phyloP scores from a whole-genome alignment of 805 yeast genomes.

The Jamesozyma rosinii region DNA sequence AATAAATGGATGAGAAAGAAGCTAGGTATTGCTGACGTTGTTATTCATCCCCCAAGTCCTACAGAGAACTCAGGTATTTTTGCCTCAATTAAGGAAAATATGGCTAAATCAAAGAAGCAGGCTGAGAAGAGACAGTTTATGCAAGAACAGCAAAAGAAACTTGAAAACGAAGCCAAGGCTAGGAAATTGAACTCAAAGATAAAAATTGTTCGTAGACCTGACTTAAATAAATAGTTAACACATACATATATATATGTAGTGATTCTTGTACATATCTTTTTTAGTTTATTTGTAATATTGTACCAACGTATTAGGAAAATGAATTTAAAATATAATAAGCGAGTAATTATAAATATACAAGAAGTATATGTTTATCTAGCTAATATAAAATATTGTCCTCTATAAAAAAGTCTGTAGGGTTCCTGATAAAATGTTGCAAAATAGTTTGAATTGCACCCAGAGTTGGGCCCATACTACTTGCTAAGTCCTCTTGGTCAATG shows the following conservation, averaged over 20 bases:
- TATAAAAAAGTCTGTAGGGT: conserved; percentile 29
- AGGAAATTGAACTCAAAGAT: conserved; percentile 25
- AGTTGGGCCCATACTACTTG: conserved; percentile 40
- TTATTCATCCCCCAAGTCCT: conserved; percentile 37
- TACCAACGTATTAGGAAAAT: neutral
- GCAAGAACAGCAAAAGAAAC: conserved; percentile 30
- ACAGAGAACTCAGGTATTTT: conserved; percentile 29
- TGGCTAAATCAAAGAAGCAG: conserved; percentile 34
- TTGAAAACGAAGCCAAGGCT: conserved; percentile 27
- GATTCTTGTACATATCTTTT: neutral
- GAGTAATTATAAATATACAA: too few species aligned
- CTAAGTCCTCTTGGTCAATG: conserved; percentile 37
- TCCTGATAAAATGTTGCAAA: conserved; percentile 39
- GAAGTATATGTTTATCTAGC: neutral
- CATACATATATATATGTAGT: neutral
- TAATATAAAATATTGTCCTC: neutral
- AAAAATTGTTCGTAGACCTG: conserved; percentile 25
- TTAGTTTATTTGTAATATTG: neutral
- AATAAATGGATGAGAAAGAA: conserved; percentile 46
- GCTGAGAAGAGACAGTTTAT: conserved; percentile 32
- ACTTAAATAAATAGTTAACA: conserved; percentile 13
- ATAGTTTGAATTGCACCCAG: conserved; percentile 47
- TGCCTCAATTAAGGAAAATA: conserved; percentile 33
- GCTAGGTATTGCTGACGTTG: conserved; percentile 53
- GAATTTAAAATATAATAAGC: too few species aligned